Evolutionary conservation across 1,284 basidiomycete genomes (phyloP), one percentile per base, ranked within the genome.

Genomic region (Exobasidium cylindrosporum): DNA sequence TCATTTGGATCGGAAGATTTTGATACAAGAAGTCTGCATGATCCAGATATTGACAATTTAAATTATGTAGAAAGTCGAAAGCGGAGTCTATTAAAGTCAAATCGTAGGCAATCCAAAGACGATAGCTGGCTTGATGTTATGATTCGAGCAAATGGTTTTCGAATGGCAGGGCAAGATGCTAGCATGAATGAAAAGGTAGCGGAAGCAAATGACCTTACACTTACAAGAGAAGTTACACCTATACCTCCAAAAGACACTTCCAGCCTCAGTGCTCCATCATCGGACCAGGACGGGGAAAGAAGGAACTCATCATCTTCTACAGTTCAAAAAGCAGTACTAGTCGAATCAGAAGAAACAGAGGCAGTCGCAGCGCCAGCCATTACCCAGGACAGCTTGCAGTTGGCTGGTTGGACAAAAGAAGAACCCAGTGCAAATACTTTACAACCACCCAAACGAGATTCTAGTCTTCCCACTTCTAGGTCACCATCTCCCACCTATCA

Each of bases 91-190:
- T 24, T 47, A 4, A 28, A 32, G 29, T 53, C 57, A 2, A 45
- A 57, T 7, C 60, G 64, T 53, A 29, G 54, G 17, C 47, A 58
- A 43, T 60, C 53, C 23, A 59, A 60, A 32, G 67, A 63, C n/a
- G 72, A 74, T 44, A 60, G 66, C 1, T 76, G 74, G 74, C 57
- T 76, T 44, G 74, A 76, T 54, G 65, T 76, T 44, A 21, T 71
- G 57, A 52, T 72, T 40, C 63, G 64, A 47, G 53, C 63, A 7
- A 65, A 65, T 35, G 63, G 61, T 23, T 61, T 30, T 14, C 45
- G 69, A 47, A 65, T 73, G 70, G 35, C 17, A 1, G 69, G 65
- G 7, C 70, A 69, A 54, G 70, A 73, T 53, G 70, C 65, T 3
- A 52, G 57, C 0, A 57, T 6, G 46, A 35, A 40, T 7, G 17